Percentiles rank a stretch among this genome's conserved stretches.
Conservation (phyloP, 257 asterid species). For the Solanum clarkiae region DNA sequence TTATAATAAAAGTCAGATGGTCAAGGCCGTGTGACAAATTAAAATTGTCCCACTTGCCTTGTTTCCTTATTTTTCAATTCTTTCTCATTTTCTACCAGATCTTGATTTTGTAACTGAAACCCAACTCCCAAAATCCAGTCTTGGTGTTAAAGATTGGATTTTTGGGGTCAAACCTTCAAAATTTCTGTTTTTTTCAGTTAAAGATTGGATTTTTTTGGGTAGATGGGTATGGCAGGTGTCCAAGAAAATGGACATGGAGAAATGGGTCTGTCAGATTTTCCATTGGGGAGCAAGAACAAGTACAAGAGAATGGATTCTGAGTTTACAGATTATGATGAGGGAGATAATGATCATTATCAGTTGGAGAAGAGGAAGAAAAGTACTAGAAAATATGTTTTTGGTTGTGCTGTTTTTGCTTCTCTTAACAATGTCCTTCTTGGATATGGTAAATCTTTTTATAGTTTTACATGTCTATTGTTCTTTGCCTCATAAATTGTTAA, state of each 20-base stretch:
- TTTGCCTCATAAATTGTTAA: background rate
- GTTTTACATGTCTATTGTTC: background rate
- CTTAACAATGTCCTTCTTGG: conserved; percentile 91
- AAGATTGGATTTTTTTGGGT: background rate
- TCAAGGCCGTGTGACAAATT: background rate
- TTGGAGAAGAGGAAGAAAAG: conserved; percentile 33
- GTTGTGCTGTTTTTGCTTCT: conserved; percentile 95
- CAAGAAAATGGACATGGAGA: conserved; percentile 48
- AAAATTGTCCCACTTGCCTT: conserved; percentile 3
- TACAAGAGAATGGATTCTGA: conserved; percentile 60
- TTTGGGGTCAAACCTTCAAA: background rate
- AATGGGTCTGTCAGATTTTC: conserved; percentile 24
- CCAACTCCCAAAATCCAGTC: background rate
- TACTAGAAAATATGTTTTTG: conserved; percentile 67
- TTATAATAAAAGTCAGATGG: background rate
- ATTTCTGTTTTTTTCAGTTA: background rate
- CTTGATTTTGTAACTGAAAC: background rate
- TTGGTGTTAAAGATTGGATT: background rate
- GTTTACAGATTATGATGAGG: conserved; percentile 22
- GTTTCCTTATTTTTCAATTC: background rate
- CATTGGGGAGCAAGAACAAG: conserved; percentile 50
- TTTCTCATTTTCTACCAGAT: background rate
- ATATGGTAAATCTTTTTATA: conserved; percentile 36
- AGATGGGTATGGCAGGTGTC: conserved; percentile 35
- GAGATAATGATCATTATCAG: conserved; percentile 36